Conservation (phyloP, 2,329 filamentous ascomycete genomes). For the Decorospora gaudefroyi region DNA sequence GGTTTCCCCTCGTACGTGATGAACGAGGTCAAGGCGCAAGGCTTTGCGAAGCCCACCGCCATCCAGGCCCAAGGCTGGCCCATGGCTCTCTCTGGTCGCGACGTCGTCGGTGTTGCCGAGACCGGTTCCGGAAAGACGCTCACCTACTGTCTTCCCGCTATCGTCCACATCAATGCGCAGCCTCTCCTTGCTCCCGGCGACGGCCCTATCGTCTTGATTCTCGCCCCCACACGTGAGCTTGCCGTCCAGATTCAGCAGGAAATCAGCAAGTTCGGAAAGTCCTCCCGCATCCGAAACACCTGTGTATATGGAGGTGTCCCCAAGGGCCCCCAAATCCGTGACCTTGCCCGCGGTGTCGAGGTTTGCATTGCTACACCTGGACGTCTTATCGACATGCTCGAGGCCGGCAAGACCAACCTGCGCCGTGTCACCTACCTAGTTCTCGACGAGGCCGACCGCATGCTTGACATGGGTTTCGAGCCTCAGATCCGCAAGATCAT, state of each 20-base stretch:
- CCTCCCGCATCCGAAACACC: slow-evolving; percentile 96
- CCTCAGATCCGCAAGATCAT: slow-evolving; percentile 99
- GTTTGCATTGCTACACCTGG: slow-evolving; percentile 98
- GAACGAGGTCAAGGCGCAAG: slow-evolving; percentile 97
- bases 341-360: slow-evolving; percentile 92
- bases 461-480: slow-evolving; percentile 99
- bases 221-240: slow-evolving; percentile 95
- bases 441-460: slow-evolving; percentile 97
- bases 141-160: slow-evolving; percentile 95
- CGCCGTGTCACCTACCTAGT: slow-evolving; percentile 97
- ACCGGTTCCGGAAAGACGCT: slow-evolving; percentile 99
- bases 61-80: slow-evolving; percentile 99
- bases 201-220: slow-evolving; percentile 92
- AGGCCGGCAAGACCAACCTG: slow-evolving; percentile 96
- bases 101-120: slow-evolving; percentile 98
- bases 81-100: slow-evolving; percentile 96
- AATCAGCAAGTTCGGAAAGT: slow-evolving; percentile 98
- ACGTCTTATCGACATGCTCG: slow-evolving; percentile 97
- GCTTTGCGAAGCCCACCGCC: slow-evolving; percentile 88
- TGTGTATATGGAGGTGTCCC: slow-evolving; percentile 99
- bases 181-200: slow-evolving; percentile 93
- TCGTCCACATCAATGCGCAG: slow-evolving; percentile 99
- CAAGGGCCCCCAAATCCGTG: slow-evolving; percentile 94
- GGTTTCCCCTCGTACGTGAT: slow-evolving; percentile 97
- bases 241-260: slow-evolving; percentile 98